Evolutionary conservation across 331 rosid species (phyloP).

Genomic region (Acacia pycnantha): DNA sequence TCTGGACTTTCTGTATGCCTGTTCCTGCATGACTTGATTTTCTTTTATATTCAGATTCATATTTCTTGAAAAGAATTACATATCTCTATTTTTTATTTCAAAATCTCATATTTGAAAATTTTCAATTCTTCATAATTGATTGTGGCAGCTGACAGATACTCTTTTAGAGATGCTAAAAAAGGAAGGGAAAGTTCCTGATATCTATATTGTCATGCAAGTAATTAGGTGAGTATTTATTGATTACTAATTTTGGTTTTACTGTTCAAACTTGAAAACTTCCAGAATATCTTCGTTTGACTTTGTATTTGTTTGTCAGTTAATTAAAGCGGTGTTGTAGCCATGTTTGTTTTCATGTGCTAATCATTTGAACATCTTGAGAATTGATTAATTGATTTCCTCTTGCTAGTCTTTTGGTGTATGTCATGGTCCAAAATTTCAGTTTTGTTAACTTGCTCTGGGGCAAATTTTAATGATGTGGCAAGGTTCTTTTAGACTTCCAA

Average conservation of each 20-base stretch:
- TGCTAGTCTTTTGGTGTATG: constrained; percentile 21
- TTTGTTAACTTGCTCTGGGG: background rate
- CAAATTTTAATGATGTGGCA: background rate
- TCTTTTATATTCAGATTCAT: constrained; percentile 2
- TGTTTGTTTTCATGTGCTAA: background rate
- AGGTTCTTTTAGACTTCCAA: background rate
- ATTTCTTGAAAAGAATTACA: background rate
- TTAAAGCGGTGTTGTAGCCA: background rate
- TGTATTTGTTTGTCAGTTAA: constrained; percentile 4
- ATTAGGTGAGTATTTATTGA: constrained; percentile 61
- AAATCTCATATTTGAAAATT: constrained; percentile 5
- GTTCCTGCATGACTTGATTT: background rate
- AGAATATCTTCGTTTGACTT: constrained; percentile 8
- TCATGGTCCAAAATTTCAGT: constrained; percentile 10
- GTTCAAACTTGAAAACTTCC: constrained; percentile 11
- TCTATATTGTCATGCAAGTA: constrained; percentile 59
- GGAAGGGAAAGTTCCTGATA: constrained; percentile 68
- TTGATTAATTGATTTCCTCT: constrained; percentile 18
- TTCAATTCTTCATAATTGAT: constrained; percentile 25
- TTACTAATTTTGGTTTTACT: constrained; percentile 19
- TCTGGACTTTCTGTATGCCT: constrained; percentile 2
- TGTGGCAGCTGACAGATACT: constrained; percentile 63
- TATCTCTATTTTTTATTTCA: constrained; percentile 2
- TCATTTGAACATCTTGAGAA: constrained; percentile 4
- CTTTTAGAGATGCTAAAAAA: constrained; percentile 71